Evolutionary conservation across 2,329 filamentous ascomycete genomes (phyloP).

Genomic region (Cryoendolithus antarcticus): DNA sequence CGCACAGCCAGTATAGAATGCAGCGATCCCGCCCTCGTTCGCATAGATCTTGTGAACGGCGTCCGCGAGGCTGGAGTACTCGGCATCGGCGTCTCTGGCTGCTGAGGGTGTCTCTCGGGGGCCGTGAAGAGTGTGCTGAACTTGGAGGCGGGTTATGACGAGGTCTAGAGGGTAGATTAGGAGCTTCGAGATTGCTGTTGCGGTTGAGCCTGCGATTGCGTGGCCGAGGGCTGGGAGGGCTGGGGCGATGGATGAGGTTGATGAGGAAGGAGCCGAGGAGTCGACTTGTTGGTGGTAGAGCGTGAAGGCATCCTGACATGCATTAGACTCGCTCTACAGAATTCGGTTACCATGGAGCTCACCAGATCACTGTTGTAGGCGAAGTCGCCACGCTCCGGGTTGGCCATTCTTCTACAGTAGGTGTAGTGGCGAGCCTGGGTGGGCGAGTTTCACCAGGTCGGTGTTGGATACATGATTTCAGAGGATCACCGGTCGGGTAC

Average conservation of each 20-base stretch:
- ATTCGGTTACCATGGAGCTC: too few species aligned
- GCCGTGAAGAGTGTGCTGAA: conserved; percentile 50
- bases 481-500: too few species aligned
- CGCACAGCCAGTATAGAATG: conserved; percentile 47
- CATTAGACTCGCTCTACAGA: too few species aligned
- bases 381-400: too few species aligned
- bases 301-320: conserved; percentile 16
- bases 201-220: conserved; percentile 65
- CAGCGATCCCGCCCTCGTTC: conserved; percentile 55
- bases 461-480: too few species aligned
- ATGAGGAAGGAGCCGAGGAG: conserved; percentile 5
- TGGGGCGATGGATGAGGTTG: conserved; percentile 16
- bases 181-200: conserved; percentile 67
- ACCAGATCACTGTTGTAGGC: too few species aligned
- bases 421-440: too few species aligned
- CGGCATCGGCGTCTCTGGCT: conserved; percentile 23
- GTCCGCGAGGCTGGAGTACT: conserved; percentile 56
- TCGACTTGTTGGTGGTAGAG: conserved; percentile 18
- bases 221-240: conserved; percentile 65
- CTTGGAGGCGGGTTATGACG: conserved; percentile 69
- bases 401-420: too few species aligned
- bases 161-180: conserved; percentile 71
- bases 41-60: conserved; percentile 59
- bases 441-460: too few species aligned
- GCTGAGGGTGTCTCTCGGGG: conserved; percentile 21